Evolutionary conservation across 176 grass and related monocot species (phyloP), one percentile per base, ranked within the genome.

Genomic region (Musa acuminata): DNA sequence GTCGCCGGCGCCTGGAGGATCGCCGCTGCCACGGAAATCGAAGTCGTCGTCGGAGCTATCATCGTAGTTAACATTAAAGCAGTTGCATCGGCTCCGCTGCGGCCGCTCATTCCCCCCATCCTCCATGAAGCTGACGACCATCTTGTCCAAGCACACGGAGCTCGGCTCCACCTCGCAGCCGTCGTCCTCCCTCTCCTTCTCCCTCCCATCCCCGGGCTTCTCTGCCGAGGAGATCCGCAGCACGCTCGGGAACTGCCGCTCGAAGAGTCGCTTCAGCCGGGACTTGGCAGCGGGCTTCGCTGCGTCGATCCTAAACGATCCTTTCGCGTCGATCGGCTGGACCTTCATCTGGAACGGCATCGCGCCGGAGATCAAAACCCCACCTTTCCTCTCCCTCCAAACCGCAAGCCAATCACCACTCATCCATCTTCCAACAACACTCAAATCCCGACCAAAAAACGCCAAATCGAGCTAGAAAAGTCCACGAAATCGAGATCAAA

Each of bases 41-140:
- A 84, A 59, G 35, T 93, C 95, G 48, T 96, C 92, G 62, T 93
- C 94, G 21, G 92, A 92, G 78, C 84, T 91, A 71, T 87, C 90
- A 43, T 91, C 88, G 68, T 83, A 87, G 64, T 98, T 84, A 71
- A 88, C 84, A 72, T 98, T 98, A 49, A 98, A 98, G 86, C 95
- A 98, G 82, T 93, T 98, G 60, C 95, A 87, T 52, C 84, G 85
- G 54, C 87, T 78, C 0, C 88, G 84, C 16, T 84, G 78, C 48
- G 90, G 90, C 20, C 87, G 78, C 79, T 79, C 77, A 53, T 9
- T 71, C 54, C 50, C 72, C 49, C 79, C 86, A 48, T 89, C 94
- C 81, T 97, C 94, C 16, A 99, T 80, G 84, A 99, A 99, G 85
- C 83, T 89, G 35, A 84, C 85, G 52, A 99, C 88, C 95, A 99